These are phyloP conservation scores for Penicillium malachiteum DNA, from an alignment of 495 filamentous ascomycete species.

Conservation along the genomic window DNA sequence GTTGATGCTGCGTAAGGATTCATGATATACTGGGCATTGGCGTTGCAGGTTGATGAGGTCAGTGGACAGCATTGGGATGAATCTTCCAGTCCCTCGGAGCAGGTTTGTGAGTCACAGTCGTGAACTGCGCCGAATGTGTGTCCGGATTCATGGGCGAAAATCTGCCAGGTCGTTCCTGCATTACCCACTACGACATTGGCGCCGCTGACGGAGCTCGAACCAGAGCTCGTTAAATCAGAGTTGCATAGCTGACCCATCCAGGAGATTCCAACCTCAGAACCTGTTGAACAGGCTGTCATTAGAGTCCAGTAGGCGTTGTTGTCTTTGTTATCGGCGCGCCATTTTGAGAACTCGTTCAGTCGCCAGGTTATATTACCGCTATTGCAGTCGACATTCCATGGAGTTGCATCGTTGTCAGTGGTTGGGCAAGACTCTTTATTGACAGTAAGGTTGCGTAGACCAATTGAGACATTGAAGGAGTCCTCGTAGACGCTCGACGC, in stretches of 20 bases:
- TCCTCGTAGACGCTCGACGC: conserved; percentile 85
- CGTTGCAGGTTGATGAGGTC: conserved; percentile 66
- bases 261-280: conserved; percentile 83
- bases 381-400: conserved; percentile 80
- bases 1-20: conserved; percentile 77
- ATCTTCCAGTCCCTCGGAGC: conserved; percentile 56
- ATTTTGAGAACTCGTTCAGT: conserved; percentile 82
- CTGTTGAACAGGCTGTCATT: conserved; percentile 80
- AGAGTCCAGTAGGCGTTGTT: conserved; percentile 92
- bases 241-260: conserved; percentile 92
- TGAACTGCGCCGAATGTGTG: conserved; percentile 97
- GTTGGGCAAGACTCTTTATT: conserved; percentile 66
- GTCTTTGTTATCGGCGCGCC: conserved; percentile 75
- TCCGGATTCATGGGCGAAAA: conserved; percentile 93
- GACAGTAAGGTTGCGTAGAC: conserved; percentile 80
- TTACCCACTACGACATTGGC: conserved; percentile 90
- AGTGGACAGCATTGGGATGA: conserved; percentile 88
- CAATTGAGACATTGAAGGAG: conserved; percentile 91
- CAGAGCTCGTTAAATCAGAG: conserved; percentile 47
- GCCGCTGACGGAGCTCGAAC: conserved; percentile 68
- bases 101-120: conserved; percentile 75
- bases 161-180: conserved; percentile 80
- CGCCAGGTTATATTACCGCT: conserved; percentile 68
- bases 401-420: conserved; percentile 58
- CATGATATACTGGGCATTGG: conserved; percentile 82